Evolutionary conservation across 2,329 filamentous ascomycete genomes (phyloP).

Genomic region (Aspergillus texensis): DNA sequence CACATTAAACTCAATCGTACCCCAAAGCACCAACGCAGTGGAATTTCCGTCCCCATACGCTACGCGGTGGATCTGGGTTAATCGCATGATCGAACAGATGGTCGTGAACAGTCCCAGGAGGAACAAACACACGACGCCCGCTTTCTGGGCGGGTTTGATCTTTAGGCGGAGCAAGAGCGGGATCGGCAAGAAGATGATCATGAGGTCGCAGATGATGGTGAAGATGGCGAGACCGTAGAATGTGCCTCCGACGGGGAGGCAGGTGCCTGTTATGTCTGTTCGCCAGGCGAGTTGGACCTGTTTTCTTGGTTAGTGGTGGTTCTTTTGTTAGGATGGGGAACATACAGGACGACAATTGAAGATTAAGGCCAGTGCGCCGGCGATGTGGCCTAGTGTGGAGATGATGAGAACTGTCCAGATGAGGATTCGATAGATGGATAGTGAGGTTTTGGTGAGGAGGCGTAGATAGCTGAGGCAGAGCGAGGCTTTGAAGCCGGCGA

Average conservation of each 20-base stretch:
- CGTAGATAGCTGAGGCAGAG: conserved; percentile 57
- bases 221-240: conserved; percentile 58
- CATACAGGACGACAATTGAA: not conserved
- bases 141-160: conserved; percentile 51
- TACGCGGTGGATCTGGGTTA: conserved; percentile 55
- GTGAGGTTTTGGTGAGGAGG: conserved; percentile 53
- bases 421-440: conserved; percentile 46
- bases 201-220: conserved; percentile 55
- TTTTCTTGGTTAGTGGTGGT: not conserved
- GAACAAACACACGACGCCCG: conserved; percentile 56
- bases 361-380: not conserved
- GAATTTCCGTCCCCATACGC: conserved; percentile 57
- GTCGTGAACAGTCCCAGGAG: conserved; percentile 59
- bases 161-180: conserved; percentile 55
- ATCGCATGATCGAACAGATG: conserved; percentile 56
- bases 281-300: not conserved
- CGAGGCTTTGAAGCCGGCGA: conserved; percentile 60
- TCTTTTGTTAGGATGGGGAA: not conserved
- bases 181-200: conserved; percentile 55
- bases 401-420: conserved; percentile 48
- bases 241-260: conserved; percentile 50
- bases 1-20: conserved; percentile 60
- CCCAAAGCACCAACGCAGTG: conserved; percentile 60
- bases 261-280: conserved; percentile 40
- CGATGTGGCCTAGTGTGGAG: not conserved